Evolutionary conservation across 768 basidiomycete species (phyloP).

Genomic region (Mycena capillaripes): DNA sequence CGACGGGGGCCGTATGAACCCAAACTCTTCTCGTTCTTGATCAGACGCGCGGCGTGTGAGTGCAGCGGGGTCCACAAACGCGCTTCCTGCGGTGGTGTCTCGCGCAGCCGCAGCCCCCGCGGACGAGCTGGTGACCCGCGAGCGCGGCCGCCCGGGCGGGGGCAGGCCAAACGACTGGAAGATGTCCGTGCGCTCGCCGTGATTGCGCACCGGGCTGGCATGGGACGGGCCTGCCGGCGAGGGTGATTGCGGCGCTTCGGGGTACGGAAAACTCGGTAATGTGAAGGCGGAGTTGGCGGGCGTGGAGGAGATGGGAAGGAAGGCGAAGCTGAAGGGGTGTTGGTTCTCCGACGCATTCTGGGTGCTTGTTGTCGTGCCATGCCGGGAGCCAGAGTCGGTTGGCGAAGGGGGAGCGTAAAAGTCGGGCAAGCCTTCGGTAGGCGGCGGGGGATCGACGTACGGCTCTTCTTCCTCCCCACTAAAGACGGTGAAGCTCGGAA

Average conservation of each 20-base stretch:
- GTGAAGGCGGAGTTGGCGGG: slow-evolving; percentile 59
- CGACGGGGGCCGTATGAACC: slow-evolving; percentile 39
- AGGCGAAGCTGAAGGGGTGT: slow-evolving; percentile 66
- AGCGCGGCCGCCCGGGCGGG: slow-evolving; percentile 55
- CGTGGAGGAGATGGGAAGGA: slow-evolving; percentile 66
- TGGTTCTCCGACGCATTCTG: slow-evolving; percentile 68
- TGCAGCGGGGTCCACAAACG: slow-evolving; percentile 58
- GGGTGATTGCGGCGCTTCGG: slow-evolving; percentile 71
- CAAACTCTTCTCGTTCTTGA: slow-evolving; percentile 44
- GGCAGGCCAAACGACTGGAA: slow-evolving; percentile 64
- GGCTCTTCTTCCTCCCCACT: slow-evolving; percentile 56
- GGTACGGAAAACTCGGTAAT: slow-evolving; percentile 63
- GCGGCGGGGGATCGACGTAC: slow-evolving; percentile 62
- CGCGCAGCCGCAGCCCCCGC: slow-evolving; percentile 37
- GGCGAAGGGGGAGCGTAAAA: slow-evolving; percentile 63
- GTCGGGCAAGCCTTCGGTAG: slow-evolving; percentile 66
- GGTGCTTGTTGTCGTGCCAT: slow-evolving; percentile 55
- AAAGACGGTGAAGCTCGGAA: slow-evolving; percentile 64
- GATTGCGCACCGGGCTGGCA: slow-evolving; percentile 41
- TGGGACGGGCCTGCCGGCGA: slow-evolving; percentile 58
- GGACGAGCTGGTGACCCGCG: slow-evolving; percentile 52
- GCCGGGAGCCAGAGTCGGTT: slow-evolving; percentile 46
- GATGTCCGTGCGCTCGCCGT: slow-evolving; percentile 57
- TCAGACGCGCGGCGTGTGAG: slow-evolving; percentile 48
- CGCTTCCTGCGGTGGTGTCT: slow-evolving; percentile 37